phyloP scores from a whole-genome alignment of 2,329 filamentous ascomycete species.

The Hirsutella thompsonii region DNA sequence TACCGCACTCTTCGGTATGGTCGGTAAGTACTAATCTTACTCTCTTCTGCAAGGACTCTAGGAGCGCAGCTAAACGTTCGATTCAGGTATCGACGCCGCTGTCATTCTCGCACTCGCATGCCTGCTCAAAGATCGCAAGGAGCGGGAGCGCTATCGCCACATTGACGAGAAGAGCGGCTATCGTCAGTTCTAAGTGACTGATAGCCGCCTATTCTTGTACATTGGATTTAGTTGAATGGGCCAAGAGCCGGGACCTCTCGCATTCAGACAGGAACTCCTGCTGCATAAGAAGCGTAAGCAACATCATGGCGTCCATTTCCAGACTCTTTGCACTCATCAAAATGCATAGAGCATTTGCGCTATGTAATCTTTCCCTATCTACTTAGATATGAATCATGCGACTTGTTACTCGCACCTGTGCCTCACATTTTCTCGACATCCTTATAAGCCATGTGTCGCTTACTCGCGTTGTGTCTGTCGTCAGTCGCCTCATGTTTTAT shows the following conservation, averaged over 20 bases:
- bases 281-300: too few species aligned
- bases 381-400: not conserved
- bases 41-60: not conserved
- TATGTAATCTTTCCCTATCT: not conserved
- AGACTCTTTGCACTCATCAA: too few species aligned
- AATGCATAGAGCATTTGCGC: too few species aligned
- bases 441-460: too few species aligned
- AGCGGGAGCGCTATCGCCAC: conserved; percentile 63
- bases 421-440: too few species aligned
- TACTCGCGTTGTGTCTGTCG: too few species aligned
- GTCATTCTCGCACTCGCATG: conserved; percentile 61
- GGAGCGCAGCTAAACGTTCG: not conserved
- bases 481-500: too few species aligned
- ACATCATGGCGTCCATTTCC: too few species aligned
- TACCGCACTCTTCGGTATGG: conserved; percentile 68
- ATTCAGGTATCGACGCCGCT: conserved; percentile 45
- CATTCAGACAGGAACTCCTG: not conserved
- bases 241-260: not conserved
- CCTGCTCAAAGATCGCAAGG: conserved; percentile 68
- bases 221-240: not conserved
- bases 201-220: not conserved
- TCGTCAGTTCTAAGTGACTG: conserved; percentile 8
- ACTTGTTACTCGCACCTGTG: too few species aligned
- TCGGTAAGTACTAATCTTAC: conserved; percentile 33
- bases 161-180: conserved; percentile 68